Conservation (phyloP, 2,329 filamentous ascomycete species). For the Epichloe uncinata region DNA sequence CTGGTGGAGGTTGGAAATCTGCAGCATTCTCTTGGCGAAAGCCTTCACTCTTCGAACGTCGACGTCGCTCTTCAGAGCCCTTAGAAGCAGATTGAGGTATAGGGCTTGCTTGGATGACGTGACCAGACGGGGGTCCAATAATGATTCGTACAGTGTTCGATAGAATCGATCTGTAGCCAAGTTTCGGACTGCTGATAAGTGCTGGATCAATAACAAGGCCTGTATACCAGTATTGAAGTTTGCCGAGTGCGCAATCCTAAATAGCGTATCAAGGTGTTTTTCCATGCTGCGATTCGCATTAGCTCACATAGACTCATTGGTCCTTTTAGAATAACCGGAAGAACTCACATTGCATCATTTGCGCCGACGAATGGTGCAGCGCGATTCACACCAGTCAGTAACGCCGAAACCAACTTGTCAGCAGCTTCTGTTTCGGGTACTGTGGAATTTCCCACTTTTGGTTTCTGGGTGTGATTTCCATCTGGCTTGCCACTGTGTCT, state of each 20-base stretch:
- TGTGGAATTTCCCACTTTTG: constrained; percentile 11
- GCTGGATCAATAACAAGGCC: constrained; percentile 87
- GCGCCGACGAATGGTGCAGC: constrained; percentile 85
- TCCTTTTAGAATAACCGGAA: not conserved
- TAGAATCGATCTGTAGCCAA: constrained; percentile 85
- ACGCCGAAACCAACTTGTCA: constrained; percentile 84
- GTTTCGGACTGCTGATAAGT: constrained; percentile 70
- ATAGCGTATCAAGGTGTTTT: constrained; percentile 83
- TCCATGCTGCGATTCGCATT: constrained; percentile 45
- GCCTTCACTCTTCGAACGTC: constrained; percentile 87
- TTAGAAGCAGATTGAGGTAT: constrained; percentile 85
- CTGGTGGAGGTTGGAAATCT: constrained; percentile 78
- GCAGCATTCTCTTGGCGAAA: constrained; percentile 85
- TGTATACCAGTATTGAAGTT: constrained; percentile 99
- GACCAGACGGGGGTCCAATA: constrained; percentile 77
- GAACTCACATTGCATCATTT: constrained; percentile 55
- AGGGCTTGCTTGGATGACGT: constrained; percentile 90
- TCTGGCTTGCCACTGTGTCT: constrained; percentile 11
- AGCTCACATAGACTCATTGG: constrained; percentile 2
- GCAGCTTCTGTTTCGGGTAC: constrained; percentile 53
- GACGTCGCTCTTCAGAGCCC: constrained; percentile 78
- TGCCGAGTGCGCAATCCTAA: constrained; percentile 89
- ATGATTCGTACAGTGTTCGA: constrained; percentile 84
- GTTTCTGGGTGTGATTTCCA: not conserved
- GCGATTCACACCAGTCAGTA: constrained; percentile 89